A percentile compares a stretch with the other conserved stretches of the same genome.
These are phyloP conservation scores for Violaceomyces palustris DNA, from an alignment of 1,284 basidiomycete genomes.

Conservation along the genomic window DNA sequence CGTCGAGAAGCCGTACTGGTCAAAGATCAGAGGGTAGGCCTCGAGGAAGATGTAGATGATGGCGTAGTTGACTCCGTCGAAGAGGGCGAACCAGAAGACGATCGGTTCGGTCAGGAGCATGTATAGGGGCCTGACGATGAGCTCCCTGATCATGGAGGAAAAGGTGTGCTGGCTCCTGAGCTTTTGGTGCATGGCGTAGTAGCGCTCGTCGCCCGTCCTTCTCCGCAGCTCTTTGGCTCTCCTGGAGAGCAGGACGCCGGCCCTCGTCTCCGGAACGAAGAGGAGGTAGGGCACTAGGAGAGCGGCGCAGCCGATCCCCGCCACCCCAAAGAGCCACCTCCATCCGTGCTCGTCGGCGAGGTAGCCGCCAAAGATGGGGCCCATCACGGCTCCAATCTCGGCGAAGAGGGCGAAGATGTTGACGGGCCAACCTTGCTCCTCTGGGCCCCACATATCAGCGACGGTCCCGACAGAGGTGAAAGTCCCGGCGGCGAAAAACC, in stretches of 20 bases:
- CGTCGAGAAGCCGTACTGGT: conserved; percentile 26
- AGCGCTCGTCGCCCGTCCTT: conserved; percentile 50
- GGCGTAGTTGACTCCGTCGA: conserved; percentile 40
- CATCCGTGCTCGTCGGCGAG: conserved; percentile 20
- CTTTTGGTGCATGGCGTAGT: conserved; percentile 52
- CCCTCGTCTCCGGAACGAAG: conserved; percentile 39
- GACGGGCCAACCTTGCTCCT: conserved; percentile 38
- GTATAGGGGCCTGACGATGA: conserved; percentile 32
- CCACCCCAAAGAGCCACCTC: conserved; percentile 40
- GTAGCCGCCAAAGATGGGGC: conserved; percentile 32
- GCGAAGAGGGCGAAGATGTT: conserved; percentile 35
- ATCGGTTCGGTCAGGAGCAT: conserved; percentile 52
- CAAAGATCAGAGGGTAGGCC: conserved; percentile 53
- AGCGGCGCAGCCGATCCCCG: conserved; percentile 27
- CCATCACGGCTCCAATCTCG: conserved; percentile 28
- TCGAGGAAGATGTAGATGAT: conserved; percentile 54
- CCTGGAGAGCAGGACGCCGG: conserved; percentile 46
- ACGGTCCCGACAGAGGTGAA: conserved; percentile 43
- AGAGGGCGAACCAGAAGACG: conserved; percentile 41
- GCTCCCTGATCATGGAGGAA: conserved; percentile 32
- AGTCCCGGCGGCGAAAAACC: conserved; percentile 31
- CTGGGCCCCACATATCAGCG: conserved; percentile 33
- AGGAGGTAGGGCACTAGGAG: conserved; percentile 19
- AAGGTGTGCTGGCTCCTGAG: conserved; percentile 35
- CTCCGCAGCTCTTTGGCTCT: conserved; percentile 48